These are phyloP conservation scores for Candida albicans DNA, from an alignment of 1,139 yeast genomes.

Conservation along the genomic window DNA sequence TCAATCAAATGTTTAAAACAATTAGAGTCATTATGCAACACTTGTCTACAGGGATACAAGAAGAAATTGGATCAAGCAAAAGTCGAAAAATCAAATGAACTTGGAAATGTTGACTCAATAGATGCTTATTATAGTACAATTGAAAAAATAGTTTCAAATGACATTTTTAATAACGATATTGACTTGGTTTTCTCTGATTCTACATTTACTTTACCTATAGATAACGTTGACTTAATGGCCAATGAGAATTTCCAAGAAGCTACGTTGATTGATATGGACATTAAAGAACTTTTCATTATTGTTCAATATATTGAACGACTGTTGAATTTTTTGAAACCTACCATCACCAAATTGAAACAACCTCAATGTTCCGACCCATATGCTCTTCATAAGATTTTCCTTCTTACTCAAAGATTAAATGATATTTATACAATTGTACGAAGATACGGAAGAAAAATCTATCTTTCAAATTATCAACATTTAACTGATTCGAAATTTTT, in stretches of 20 bases:
- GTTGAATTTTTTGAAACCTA: slow-evolving; percentile 27
- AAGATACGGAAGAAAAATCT: slow-evolving; percentile 44
- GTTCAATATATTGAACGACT: slow-evolving; percentile 22
- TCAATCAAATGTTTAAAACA: slow-evolving; percentile 37
- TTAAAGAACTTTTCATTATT: slow-evolving; percentile 32
- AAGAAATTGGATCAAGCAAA: slow-evolving; percentile 45
- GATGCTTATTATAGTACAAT: slow-evolving; percentile 10
- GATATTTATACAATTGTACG: slow-evolving; percentile 48
- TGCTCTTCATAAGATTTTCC: slow-evolving; percentile 50
- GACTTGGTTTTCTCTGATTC: slow-evolving; percentile 20
- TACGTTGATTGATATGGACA: slow-evolving; percentile 43
- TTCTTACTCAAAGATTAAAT: slow-evolving; percentile 44
- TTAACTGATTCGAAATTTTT: slow-evolving; percentile 41
- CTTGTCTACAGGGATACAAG: slow-evolving; percentile 49
- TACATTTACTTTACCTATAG: slow-evolving; percentile 19
- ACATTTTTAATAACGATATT: slow-evolving; percentile 11
- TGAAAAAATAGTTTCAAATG: slow-evolving; percentile 6
- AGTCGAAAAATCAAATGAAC: slow-evolving; percentile 25
- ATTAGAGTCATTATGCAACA: slow-evolving; percentile 35
- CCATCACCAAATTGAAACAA: slow-evolving; percentile 24
- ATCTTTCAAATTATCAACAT: slow-evolving; percentile 41
- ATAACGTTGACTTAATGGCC: slow-evolving; percentile 13
- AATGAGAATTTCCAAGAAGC: slow-evolving; percentile 29
- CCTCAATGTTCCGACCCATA: slow-evolving; percentile 23
- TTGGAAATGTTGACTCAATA: slow-evolving; percentile 4